Conservation (phyloP, 805 yeast genomes). For the Saccharomycopsis schoenii region DNA sequence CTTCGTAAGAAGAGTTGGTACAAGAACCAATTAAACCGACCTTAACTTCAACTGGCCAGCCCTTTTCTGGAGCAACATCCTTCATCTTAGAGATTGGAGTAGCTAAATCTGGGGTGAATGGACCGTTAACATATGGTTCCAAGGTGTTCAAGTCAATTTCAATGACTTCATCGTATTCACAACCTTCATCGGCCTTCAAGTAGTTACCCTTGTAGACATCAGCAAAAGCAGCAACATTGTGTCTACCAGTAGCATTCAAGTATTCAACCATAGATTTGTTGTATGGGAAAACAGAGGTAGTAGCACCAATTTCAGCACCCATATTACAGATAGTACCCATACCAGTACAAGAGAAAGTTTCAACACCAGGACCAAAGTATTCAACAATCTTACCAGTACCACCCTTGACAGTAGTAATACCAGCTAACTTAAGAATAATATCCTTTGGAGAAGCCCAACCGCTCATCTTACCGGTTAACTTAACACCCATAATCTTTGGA, state of each 20-base stretch:
- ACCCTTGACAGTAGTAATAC: constrained; percentile 88
- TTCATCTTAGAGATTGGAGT: constrained; percentile 84
- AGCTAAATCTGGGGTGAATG: constrained; percentile 95
- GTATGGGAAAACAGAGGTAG: constrained; percentile 96
- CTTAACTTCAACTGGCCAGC: constrained; percentile 79
- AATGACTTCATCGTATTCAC: constrained; percentile 84
- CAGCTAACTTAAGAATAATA: constrained; percentile 87
- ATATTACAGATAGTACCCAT: constrained; percentile 99
- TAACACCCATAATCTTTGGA: constrained; percentile 89
- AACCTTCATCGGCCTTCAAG: constrained; percentile 77
- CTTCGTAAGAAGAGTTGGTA: constrained; percentile 97
- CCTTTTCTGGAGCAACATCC: constrained; percentile 54
- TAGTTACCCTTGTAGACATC: constrained; percentile 46
- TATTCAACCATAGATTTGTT: constrained; percentile 61
- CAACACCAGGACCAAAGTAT: constrained; percentile 93
- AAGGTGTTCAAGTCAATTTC: constrained; percentile 79
- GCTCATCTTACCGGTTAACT: constrained; percentile 75
- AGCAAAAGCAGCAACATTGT: constrained; percentile 74
- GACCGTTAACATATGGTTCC: constrained; percentile 96
- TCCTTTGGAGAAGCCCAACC: constrained; percentile 99
- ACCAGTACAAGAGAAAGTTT: constrained; percentile 87
- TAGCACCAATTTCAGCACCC: constrained; percentile 99
- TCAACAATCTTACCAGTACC: constrained; percentile 96
- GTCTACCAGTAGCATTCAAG: constrained; percentile 76
- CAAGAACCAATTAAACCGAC: constrained; percentile 98